Evolutionary conservation across 1,284 basidiomycete species (phyloP), one percentile per base, ranked within the genome.

Genomic region (Omphalotus olearius): DNA sequence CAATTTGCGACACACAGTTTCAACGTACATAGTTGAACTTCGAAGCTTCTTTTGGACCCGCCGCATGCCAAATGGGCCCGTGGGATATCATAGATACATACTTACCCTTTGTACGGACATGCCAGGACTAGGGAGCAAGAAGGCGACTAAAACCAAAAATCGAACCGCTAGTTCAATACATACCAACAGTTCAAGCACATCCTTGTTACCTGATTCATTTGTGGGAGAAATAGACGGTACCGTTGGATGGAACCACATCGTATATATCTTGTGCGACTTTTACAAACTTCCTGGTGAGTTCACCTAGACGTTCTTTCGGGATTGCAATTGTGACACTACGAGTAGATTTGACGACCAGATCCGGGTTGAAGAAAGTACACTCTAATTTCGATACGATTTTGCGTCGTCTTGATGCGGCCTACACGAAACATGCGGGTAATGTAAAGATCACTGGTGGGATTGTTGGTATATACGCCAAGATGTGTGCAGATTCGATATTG

Each of bases 281-380:
- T 76, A 82, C 55, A 63, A 76, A 0, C 60, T 84, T 4, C 82
- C 82, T 51, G 80, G 82, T 76, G 56, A 17, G 73, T 61, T 14
- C 4, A 35, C 23, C 5, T 14, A n/a, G 17, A 4, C 16, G 18
- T 25, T 44, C 6, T 23, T 45, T 26, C 11, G 45, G 3, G 10
- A 20, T 38, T 14, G 42, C 5, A 23, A 51, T 53, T 6, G 13
- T 13, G 30, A 33, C 30, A 2, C 2, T 2, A 33, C 26, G 23
- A 25, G 11, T 54, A 85, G 83, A 85, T 60, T 64, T 85, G 20
- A 69, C 69, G 3, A 76, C 68, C 18, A 69, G 80, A 28, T 74
- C 71, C 58, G 82, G 82, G 1, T 64, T 86, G 54, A 85, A 83
- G 66, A 81, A 79, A 56, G 69, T 83, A 3, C 80, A 85, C 59